Evolutionary conservation across 1,139 yeast genomes (phyloP), one percentile per base, ranked within the genome.

Genomic region (Protomyces macrosporus): DNA sequence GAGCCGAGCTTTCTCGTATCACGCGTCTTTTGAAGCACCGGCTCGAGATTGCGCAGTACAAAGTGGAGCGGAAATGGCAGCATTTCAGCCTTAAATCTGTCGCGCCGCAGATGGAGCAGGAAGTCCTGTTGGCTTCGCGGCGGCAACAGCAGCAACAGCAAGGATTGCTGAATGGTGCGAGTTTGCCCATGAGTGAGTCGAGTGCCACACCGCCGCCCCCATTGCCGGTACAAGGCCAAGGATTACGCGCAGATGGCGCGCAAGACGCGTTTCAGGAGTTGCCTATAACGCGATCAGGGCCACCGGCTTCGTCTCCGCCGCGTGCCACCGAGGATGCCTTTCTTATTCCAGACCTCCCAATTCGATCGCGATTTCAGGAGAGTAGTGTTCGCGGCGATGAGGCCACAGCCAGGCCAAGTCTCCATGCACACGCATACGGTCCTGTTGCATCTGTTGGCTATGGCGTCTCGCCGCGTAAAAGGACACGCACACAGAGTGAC

Each of bases 61-160:
- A 78, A 67, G 72, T 79, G 42, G 72, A 74, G 64, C 70, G 77
- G 14, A 79, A 78, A n/a, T 75, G 77, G 76, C 75, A 75, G 66
- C 72, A 73, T 64, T 70, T 76, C 53, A 70, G 72, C 36, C 68
- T 76, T 45, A 78, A 75, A 56, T 64, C 72, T 23, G 72, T 76
- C 48, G 78, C 75, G 67, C 77, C 76, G 10, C 70, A 70, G 39
- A 65, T 74, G 23, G 68, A 68, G 16, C 64, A 61, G 53, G 72
- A 71, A 57, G 58, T 66, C 3, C 45, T n/a, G 34, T 5, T 32
- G 42, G 45, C 52, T 6, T 9, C 12, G 5, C 35, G 39, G 39
- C 36, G 9, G 16, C 55, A 16, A 53, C 35, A 40, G 37, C 42
- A 33, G 54, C 53, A 42, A 32, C 45, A n/a, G 7, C 61, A 39